phyloP scores from a whole-genome alignment of 2,329 filamentous ascomycete species.

The Sporothrix pseudoabietina region DNA sequence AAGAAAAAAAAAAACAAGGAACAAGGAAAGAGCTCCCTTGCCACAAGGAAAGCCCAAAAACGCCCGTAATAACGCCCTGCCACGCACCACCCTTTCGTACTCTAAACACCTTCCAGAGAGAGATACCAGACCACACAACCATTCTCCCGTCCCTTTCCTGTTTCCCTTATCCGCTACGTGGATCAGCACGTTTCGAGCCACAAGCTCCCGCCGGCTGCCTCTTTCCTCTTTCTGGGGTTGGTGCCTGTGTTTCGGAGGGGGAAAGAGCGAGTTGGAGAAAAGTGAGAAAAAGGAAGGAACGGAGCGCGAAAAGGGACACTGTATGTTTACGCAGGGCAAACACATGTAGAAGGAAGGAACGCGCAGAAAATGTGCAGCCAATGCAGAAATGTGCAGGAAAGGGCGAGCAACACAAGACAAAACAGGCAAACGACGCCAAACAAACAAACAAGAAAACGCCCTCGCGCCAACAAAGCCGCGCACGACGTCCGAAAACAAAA shows the following conservation, averaged over 20 bases:
- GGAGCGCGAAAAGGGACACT: background rate
- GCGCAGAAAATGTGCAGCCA: background rate
- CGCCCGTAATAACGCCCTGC: background rate
- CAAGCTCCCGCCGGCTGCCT: conserved; percentile 21
- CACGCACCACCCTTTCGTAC: conserved; percentile 12
- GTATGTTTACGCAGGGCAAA: background rate
- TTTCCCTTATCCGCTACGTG: conserved; percentile 17
- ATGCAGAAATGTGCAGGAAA: background rate
- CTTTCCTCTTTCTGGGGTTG: conserved; percentile 10
- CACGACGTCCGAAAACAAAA: background rate
- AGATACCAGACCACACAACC: background rate
- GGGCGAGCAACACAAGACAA: background rate
- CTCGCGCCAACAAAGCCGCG: background rate
- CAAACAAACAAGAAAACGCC: background rate
- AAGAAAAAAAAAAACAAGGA: background rate
- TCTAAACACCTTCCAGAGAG: background rate
- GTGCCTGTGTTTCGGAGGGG: background rate
- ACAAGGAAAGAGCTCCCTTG: conserved; percentile 6
- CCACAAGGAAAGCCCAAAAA: background rate
- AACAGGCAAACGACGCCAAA: background rate
- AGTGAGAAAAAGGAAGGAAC: background rate
- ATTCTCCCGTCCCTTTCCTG: background rate
- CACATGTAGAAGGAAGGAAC: background rate
- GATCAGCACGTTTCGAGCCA: conserved; percentile 10
- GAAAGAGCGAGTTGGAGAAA: background rate